Evolutionary conservation across 192 early-diverging fungal genomes (phyloP), one percentile per base, ranked within the genome.

Genomic region (Chytriomyces sp.): DNA sequence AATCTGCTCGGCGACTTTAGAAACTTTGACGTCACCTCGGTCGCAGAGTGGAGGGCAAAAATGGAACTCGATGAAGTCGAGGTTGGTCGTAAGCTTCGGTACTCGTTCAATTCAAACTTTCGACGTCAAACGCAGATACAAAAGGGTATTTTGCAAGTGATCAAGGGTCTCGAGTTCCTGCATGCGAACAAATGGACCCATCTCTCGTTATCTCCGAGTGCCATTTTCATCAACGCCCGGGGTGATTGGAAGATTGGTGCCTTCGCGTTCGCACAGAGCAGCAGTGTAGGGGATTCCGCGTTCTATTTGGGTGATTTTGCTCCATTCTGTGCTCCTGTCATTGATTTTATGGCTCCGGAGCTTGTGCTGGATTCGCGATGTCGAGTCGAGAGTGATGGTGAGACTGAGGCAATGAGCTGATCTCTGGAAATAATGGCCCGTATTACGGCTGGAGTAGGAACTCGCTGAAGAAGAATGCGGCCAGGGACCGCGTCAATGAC

Each of bases 61-160:
- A 87, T 88, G 67, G 90, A 89, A 34, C 73, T 94, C 71, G 93
- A 94, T 64, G 90, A 92, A 54, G 74, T 94, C 53, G 91, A 74
- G 61, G 61, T 63, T 2, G 19, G 61, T n/a, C n/a, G n/a, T n/a
- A n/a, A n/a, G n/a, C n/a, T n/a, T n/a, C n/a, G n/a, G n/a, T n/a
- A n/a, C n/a, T n/a, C n/a, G n/a, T n/a, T n/a, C n/a, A n/a, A n/a
- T n/a, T n/a, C n/a, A n/a, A n/a, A n/a, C n/a, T n/a, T n/a, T n/a
- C n/a, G n/a, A n/a, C n/a, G n/a, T n/a, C n/a, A n/a, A n/a, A n/a
- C 7, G 10, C 3, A 91, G 85, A 86, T 93, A 52, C 92, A 92
- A 74, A 91, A 90, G 74, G 93, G 93, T 1, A 68, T 94, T 25
- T 72, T 91, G 12, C 91, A 92, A 72, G 77, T 93, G 30, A 44